A percentile compares a stretch with the other conserved stretches of the same genome.
Evolutionary conservation across 768 basidiomycete species (phyloP).

Genomic region (Phlebiopsis gigantea): DNA sequence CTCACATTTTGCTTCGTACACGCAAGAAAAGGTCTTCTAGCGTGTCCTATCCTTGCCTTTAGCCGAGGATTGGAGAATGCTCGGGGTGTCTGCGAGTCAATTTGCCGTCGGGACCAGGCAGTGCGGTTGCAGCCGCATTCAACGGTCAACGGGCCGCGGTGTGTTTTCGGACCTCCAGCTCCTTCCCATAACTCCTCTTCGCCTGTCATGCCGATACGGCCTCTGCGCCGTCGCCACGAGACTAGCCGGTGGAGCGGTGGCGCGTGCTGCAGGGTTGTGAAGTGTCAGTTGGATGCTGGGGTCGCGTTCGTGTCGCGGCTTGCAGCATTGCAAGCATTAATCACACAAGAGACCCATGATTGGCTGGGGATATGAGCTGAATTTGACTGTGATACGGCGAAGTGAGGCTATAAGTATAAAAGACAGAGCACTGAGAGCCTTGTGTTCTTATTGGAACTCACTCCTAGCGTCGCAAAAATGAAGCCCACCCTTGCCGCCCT

Average conservation of each 20-base stretch:
- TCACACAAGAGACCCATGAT: neutral
- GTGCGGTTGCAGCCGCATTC: too few relatives aligned
- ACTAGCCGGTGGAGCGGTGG: neutral
- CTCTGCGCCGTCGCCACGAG: neutral
- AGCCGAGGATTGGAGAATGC: neutral
- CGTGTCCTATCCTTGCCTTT: neutral
- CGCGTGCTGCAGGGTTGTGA: neutral
- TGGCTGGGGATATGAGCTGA: neutral
- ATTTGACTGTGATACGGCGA: neutral
- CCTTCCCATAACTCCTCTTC: neutral
- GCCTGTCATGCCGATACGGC: neutral
- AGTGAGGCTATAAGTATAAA: neutral
- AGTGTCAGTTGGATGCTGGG: neutral
- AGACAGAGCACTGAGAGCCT: neutral
- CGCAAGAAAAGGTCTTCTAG: neutral
- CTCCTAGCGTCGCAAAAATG: conserved; percentile 8
- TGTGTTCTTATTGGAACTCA: neutral
- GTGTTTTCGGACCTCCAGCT: too few relatives aligned
- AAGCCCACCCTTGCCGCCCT: conserved; percentile 18
- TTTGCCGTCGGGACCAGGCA: neutral
- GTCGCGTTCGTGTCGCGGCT: neutral
- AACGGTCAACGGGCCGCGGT: too few relatives aligned
- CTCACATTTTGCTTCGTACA: neutral
- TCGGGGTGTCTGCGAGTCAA: neutral
- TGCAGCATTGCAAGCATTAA: neutral